Evolutionary conservation across 768 basidiomycete species (phyloP).

Genomic region (Phaffia tasmanica): DNA sequence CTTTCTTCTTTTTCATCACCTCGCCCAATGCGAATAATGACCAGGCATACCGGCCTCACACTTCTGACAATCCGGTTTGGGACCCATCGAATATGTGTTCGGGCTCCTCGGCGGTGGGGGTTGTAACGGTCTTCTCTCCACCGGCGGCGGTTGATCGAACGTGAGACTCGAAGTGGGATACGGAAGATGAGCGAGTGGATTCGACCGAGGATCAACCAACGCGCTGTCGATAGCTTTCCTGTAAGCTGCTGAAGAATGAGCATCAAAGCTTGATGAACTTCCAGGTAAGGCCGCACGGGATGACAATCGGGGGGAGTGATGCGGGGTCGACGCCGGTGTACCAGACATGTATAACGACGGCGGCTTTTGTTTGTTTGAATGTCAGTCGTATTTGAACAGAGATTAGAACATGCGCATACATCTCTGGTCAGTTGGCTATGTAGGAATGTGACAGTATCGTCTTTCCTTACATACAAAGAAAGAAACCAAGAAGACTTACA

Average conservation of each 20-base stretch:
- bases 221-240: background rate
- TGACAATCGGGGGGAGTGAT: slow-evolving; percentile 8
- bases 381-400: background rate
- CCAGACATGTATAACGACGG: slow-evolving; percentile 2
- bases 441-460: background rate
- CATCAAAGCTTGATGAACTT: background rate
- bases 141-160: background rate
- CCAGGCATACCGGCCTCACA: slow-evolving; percentile 18
- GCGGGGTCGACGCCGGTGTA: slow-evolving; percentile 19
- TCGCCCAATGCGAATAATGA: slow-evolving; percentile 20
- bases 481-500: no score
- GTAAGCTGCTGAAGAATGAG: no score
- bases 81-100: slow-evolving; percentile 25
- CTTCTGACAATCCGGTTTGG: slow-evolving; percentile 26
- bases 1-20: background rate
- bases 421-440: background rate
- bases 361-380: background rate
- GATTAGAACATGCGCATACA: background rate
- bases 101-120: slow-evolving; percentile 8
- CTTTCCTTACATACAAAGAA: no score
- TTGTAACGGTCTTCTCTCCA: slow-evolving; percentile 1
- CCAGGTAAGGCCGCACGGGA: slow-evolving; percentile 4
- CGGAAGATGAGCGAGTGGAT: slow-evolving; percentile 2
- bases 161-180: background rate
- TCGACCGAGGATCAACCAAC: background rate